A percentile compares a stretch with the other conserved stretches of the same genome.
Conservation (phyloP, 2,329 filamentous ascomycete genomes). For the Ploettnerulaceae sp. region DNA sequence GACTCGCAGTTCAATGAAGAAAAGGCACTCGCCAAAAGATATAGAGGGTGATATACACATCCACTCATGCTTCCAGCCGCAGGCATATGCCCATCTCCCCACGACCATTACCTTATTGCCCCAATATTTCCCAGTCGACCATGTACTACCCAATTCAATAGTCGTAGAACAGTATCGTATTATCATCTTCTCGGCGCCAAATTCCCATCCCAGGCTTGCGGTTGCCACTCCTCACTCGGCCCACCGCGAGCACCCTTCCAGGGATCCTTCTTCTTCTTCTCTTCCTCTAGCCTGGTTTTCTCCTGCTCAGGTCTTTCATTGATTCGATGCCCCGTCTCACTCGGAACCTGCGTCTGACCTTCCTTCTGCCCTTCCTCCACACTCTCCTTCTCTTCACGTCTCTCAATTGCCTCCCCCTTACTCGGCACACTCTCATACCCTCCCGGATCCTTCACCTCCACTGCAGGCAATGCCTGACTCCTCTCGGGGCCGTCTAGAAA, state of each 20-base stretch:
- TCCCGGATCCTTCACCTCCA: conserved; percentile 23
- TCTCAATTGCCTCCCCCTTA: neutral
- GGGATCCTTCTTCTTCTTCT: conserved; percentile 40
- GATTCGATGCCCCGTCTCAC: neutral
- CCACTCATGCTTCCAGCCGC: neutral
- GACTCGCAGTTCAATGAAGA: neutral
- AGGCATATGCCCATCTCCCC: neutral
- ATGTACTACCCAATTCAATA: neutral
- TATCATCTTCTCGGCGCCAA: conserved; percentile 8
- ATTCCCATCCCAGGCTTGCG: conserved; percentile 49
- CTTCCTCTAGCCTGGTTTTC: conserved; percentile 9
- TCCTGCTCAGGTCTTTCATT: conserved; percentile 1
- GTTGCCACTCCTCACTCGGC: conserved; percentile 49
- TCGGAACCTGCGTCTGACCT: neutral
- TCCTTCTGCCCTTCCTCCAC: neutral
- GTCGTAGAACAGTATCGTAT: conserved; percentile 1
- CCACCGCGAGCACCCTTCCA: conserved; percentile 54
- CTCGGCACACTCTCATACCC: conserved; percentile 1
- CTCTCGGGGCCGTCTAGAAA: conserved; percentile 39
- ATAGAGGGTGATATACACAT: neutral
- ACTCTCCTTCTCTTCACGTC: neutral
- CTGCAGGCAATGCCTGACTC: conserved; percentile 31
- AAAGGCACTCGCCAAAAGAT: neutral
- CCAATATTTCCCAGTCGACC: neutral
- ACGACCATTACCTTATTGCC: neutral